These are phyloP conservation scores for Populus tremula DNA, from an alignment of 345 rosid species.

Conservation along the genomic window DNA sequence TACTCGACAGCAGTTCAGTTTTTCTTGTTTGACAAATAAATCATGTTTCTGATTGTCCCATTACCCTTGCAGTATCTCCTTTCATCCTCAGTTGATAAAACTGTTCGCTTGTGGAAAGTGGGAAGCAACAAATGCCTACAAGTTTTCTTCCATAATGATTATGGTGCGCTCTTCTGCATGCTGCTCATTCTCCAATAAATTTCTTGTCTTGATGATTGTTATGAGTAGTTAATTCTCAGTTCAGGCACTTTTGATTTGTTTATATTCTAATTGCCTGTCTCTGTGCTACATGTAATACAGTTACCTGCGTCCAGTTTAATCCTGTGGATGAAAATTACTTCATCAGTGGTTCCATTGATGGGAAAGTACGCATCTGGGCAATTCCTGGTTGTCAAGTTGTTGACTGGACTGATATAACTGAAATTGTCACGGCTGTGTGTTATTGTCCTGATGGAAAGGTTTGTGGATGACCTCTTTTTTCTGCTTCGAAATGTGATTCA, in stretches of 20 bases:
- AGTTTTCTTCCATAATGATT: slow-evolving; percentile 41
- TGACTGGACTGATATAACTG: slow-evolving; percentile 42
- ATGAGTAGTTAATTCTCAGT: background rate
- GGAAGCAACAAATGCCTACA: slow-evolving; percentile 38
- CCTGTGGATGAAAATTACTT: slow-evolving; percentile 19
- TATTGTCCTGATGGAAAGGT: slow-evolving; percentile 52
- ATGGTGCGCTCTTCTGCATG: slow-evolving; percentile 31
- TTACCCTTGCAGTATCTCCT: slow-evolving; percentile 35
- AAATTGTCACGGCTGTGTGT: slow-evolving; percentile 47
- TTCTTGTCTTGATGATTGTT: background rate
- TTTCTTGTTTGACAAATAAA: slow-evolving; percentile 1
- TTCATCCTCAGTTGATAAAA: slow-evolving; percentile 53
- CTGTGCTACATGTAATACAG: background rate
- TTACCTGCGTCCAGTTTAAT: slow-evolving; percentile 21
- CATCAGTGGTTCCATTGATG: slow-evolving; percentile 25
- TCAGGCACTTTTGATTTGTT: background rate
- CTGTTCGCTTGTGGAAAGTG: slow-evolving; percentile 55
- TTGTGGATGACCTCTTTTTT: background rate
- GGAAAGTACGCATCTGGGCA: slow-evolving; percentile 27
- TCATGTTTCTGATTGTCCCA: slow-evolving; percentile 7
- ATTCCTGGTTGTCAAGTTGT: slow-evolving; percentile 36
- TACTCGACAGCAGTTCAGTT: slow-evolving; percentile 7
- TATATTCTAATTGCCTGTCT: background rate
- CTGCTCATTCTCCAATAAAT: too few species aligned
- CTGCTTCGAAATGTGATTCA: background rate